phyloP scores from a whole-genome alignment of 768 basidiomycete genomes.

The Chlorophyllum brunneum region DNA sequence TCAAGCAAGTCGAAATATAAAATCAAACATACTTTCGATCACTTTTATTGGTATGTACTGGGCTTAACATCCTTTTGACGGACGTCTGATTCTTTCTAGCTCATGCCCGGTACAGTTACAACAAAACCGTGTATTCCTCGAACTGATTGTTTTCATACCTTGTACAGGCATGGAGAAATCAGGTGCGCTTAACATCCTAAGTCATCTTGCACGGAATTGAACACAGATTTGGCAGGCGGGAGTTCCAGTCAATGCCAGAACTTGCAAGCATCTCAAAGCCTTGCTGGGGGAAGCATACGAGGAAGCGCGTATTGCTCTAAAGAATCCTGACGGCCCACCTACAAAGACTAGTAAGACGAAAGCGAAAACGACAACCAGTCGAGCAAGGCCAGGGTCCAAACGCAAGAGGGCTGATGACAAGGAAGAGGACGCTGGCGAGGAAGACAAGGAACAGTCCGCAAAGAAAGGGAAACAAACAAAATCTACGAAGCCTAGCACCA shows the following conservation, averaged over 20 bases:
- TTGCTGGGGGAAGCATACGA: constrained; percentile 47
- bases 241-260: constrained; percentile 40
- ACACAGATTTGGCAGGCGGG: constrained; percentile 21
- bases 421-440: neutral
- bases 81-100: constrained; percentile 16
- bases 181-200: constrained; percentile 15
- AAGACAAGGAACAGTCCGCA: constrained; percentile 4
- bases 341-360: constrained; percentile 5
- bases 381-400: constrained; percentile 1
- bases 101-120: constrained; percentile 29
- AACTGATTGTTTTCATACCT: neutral
- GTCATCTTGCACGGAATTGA: neutral
- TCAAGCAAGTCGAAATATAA: constrained; percentile 38
- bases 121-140: constrained; percentile 1
- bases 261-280: constrained; percentile 44
- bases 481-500: neutral
- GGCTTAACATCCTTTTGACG: neutral
- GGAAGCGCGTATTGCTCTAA: constrained; percentile 37
- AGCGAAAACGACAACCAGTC: constrained; percentile 7
- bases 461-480: neutral
- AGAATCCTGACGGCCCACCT: constrained; percentile 34
- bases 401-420: constrained; percentile 6
- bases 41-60: constrained; percentile 30
- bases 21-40: constrained; percentile 40
- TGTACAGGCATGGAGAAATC: constrained; percentile 26